Percentiles rank a stretch among this genome's conserved stretches.
Conservation (phyloP, 2,329 filamentous ascomycete genomes). For the Fusarium sacchari region DNA sequence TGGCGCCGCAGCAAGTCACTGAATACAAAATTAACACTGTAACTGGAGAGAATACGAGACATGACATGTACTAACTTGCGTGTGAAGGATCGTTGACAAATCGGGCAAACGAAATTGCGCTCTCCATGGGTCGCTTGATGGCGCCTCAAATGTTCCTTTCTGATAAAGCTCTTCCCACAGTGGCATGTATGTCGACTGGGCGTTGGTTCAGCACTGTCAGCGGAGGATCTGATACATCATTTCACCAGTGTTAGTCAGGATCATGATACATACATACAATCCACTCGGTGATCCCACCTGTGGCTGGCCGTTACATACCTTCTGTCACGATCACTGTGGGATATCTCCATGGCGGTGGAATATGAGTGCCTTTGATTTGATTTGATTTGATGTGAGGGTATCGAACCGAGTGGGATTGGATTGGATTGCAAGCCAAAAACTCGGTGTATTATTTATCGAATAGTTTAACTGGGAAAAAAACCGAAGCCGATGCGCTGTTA, state of each 20-base stretch:
- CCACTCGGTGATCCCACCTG: constrained; percentile 28
- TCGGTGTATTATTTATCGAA: not conserved
- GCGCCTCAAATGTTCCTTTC: constrained; percentile 53
- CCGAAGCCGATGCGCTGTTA: constrained; percentile 1
- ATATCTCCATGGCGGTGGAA: constrained; percentile 33
- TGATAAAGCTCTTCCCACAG: constrained; percentile 53
- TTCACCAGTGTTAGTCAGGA: not conserved
- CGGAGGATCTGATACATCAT: constrained; percentile 19
- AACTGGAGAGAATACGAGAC: not conserved
- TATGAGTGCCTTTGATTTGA: constrained; percentile 12
- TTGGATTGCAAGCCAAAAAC: constrained; percentile 12
- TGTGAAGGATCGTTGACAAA: constrained; percentile 53
- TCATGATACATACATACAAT: not conserved
- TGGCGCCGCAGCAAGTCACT: constrained; percentile 54
- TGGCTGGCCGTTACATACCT: constrained; percentile 1
- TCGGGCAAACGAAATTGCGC: constrained; percentile 48
- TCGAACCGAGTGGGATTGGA: constrained; percentile 37
- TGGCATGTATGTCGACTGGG: constrained; percentile 49
- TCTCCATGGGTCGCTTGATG: constrained; percentile 53
- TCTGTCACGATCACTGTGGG: constrained; percentile 30
- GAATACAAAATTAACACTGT: not conserved
- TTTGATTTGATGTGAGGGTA: constrained; percentile 10
- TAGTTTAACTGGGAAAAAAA: constrained; percentile 5
- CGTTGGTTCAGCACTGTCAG: constrained; percentile 18
- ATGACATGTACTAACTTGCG: constrained; percentile 48